Base-by-base conservation (phyloP, 345 rosid species). In the Eucalyptus pauciflora region DNA sequence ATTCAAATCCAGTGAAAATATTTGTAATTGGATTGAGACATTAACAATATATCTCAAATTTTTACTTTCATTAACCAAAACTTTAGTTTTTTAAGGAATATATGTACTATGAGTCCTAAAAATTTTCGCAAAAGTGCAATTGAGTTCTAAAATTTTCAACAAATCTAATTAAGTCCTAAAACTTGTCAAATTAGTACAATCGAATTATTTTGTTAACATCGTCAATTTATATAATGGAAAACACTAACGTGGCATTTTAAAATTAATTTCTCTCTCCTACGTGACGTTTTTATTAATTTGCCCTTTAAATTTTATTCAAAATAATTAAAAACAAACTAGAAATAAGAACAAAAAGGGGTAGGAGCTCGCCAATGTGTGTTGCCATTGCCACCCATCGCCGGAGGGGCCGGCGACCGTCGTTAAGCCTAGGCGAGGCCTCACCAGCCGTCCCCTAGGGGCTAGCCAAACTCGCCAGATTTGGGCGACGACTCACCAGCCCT, bases 201-300 rank as follows among this genome's bases (percentile, higher is more conserved):
- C 0, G 10, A 18, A 4, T 52, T 0, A 52, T 52, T 52, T 0
- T 7, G 10, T 52, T 18, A 18, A 18, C 2, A 52, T 2, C 2
- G 0, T 52, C 2, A 52, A 52, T 52, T 52, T 52, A 52, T 52
- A 7, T 52, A 18, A 52, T 1, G 10, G 4, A 52, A 52, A 52
- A 52, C 10, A 52, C 10, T 7, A 0, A 52, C 1, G 4, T 18
- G 24, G 1, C 4, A 52, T 18, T 52, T 52, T 52, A 0, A 52
- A 4, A 52, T 52, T 18, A 52, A 18, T 18, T 52, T 52, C 10
- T 52, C 22, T 51, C 56, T 52, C 24, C 3, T 18, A 18, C 0
- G 9, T 52, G 24, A 52, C 24, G 7, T 52, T 52, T 52, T 52
- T 51, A 1, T 18, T 7, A 52, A 52, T 52, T 52, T 52, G 0